Conservation (phyloP, 257 asterid species). For the Fraxinus quadrangulata region DNA sequence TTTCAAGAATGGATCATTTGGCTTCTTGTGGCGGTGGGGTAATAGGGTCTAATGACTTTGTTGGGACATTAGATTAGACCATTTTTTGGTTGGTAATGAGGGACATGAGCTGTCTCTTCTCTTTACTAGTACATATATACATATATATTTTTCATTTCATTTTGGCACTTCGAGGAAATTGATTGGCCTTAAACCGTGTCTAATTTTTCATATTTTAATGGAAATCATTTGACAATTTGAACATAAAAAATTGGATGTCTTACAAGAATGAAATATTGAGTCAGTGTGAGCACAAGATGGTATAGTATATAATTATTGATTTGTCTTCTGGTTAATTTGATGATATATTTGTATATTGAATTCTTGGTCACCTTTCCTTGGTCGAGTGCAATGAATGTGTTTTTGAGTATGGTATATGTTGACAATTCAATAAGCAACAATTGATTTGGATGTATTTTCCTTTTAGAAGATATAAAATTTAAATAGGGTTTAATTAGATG, state of each 20-base stretch:
- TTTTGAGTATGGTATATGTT: background rate
- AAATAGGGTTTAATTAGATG: no score
- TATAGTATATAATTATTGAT: constrained; percentile 28
- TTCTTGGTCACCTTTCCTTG: constrained; percentile 5
- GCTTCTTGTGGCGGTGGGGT: constrained; percentile 42
- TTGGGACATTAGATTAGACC: constrained; percentile 41
- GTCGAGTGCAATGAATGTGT: constrained; percentile 7
- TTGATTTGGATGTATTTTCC: background rate
- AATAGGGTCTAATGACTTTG: constrained; percentile 37
- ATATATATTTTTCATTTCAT: no score
- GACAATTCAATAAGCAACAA: background rate
- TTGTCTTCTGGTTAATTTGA: background rate
- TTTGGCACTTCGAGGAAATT: background rate
- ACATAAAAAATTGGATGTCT: constrained; percentile 27
- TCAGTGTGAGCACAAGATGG: constrained; percentile 40
- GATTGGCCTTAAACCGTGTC: constrained; percentile 21
- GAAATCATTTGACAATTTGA: constrained; percentile 40
- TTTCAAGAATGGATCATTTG: constrained; percentile 36
- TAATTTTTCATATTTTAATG: constrained; percentile 23
- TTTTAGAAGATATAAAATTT: no score
- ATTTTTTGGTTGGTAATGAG: constrained; percentile 19
- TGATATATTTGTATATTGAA: background rate
- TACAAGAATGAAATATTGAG: constrained; percentile 57
- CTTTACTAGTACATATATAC: no score
- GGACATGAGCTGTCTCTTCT: no score